Conservation (phyloP, 805 yeast species). For the Nakazawaea laoshanensis region DNA sequence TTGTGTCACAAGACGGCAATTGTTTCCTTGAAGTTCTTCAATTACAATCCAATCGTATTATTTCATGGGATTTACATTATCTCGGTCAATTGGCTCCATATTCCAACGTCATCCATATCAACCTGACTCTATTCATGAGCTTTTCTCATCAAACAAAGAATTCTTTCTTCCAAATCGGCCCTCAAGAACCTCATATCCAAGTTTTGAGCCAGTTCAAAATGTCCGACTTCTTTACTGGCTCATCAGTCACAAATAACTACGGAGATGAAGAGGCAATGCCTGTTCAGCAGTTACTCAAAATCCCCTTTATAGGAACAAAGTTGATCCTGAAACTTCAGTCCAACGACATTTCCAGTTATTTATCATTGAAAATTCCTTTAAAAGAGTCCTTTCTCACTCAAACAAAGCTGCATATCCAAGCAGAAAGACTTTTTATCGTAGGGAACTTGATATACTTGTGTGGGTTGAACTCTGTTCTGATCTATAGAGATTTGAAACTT, state of each 20-base stretch:
- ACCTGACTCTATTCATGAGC: constrained; percentile 3
- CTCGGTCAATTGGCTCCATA: constrained; percentile 1
- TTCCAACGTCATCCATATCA: constrained; percentile 2
- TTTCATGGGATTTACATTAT: constrained; percentile 3
- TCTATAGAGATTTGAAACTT: no score
- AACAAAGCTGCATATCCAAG: no score
- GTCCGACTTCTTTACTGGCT: neutral
- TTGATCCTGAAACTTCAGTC: constrained; percentile 4
- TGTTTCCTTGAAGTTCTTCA: constrained; percentile 1
- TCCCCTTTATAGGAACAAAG: neutral
- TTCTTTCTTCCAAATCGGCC: constrained; percentile 4
- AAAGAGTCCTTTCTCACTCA: no score
- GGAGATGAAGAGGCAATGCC: constrained; percentile 1
- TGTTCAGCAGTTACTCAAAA: neutral
- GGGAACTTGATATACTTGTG: no score
- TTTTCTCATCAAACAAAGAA: constrained; percentile 2
- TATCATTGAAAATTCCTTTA: constrained; percentile 1
- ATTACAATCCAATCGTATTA: neutral
- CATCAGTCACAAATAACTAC: neutral
- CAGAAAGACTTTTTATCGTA: no score
- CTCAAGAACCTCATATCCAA: constrained; percentile 3
- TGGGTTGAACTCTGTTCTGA: no score
- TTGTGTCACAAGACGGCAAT: constrained; percentile 2
- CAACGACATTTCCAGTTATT: neutral
- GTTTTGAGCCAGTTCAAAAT: constrained; percentile 5